Conservation (phyloP, 108 stramenopile species). For the Skeletonema grethae region DNA sequence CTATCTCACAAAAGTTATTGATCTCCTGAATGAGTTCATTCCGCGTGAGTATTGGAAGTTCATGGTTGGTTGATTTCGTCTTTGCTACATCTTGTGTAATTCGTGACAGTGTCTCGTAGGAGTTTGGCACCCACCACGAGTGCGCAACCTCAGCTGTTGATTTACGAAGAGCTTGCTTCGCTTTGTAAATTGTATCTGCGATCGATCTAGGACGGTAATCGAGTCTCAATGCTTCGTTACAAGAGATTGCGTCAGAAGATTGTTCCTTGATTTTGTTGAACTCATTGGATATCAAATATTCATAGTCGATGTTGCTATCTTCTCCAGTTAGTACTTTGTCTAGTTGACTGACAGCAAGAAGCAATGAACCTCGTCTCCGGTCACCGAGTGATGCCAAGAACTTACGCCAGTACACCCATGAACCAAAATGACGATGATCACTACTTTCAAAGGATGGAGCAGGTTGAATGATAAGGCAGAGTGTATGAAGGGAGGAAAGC, state of each 20-base stretch:
- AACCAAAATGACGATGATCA: slow-evolving; percentile 15
- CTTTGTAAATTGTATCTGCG: slow-evolving; percentile 1
- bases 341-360: slow-evolving; percentile 18
- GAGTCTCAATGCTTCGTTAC: slow-evolving; percentile 10
- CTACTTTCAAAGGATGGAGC: slow-evolving; percentile 10
- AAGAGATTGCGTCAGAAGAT: slow-evolving; percentile 14
- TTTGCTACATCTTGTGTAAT: slow-evolving; percentile 6
- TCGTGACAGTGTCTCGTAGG: slow-evolving; percentile 9
- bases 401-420: slow-evolving; percentile 15
- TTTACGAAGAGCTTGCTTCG: slow-evolving; percentile 14
- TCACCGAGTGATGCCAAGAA: slow-evolving; percentile 23
- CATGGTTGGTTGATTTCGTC: slow-evolving; percentile 8
- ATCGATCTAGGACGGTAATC: slow-evolving; percentile 22
- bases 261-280: slow-evolving; percentile 9
- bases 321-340: slow-evolving; percentile 5
- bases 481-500: slow-evolving; percentile 14
- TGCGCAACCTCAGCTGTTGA: slow-evolving; percentile 5
- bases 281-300: neutral
- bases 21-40: slow-evolving; percentile 13
- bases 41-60: slow-evolving; percentile 20
- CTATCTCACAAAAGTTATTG: slow-evolving; percentile 4
- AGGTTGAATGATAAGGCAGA: slow-evolving; percentile 31
- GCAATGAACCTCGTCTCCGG: slow-evolving; percentile 17
- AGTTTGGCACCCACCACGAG: slow-evolving; percentile 14
- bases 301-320: neutral